phyloP scores from a whole-genome alignment of 2,329 filamentous ascomycete genomes.

The Verticillium klebahnii region DNA sequence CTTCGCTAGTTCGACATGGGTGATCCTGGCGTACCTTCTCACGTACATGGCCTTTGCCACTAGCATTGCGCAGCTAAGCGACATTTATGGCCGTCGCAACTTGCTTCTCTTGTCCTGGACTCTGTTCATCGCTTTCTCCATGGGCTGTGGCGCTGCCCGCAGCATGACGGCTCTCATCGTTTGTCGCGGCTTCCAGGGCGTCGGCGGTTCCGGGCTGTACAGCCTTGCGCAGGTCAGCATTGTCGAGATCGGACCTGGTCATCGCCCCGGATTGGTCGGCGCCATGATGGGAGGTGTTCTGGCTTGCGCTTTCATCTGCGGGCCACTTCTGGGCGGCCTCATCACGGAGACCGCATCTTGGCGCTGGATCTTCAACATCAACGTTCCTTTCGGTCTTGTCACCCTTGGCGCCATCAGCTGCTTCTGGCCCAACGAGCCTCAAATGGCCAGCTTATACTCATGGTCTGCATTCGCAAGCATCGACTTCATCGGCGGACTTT shows the following conservation, averaged over 20 bases:
- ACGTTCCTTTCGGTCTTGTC: constrained; percentile 47
- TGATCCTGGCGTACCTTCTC: constrained; percentile 50
- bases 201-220: constrained; percentile 59
- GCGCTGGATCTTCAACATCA: constrained; percentile 59
- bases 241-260: constrained; percentile 49
- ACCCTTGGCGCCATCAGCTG: constrained; percentile 42
- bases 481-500: constrained; percentile 46
- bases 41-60: constrained; percentile 57
- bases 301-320: constrained; percentile 53
- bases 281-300: constrained; percentile 52
- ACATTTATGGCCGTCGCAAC: constrained; percentile 52
- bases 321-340: constrained; percentile 52
- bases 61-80: constrained; percentile 53
- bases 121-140: constrained; percentile 50
- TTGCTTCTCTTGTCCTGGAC: constrained; percentile 47
- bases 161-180: constrained; percentile 50
- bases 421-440: constrained; percentile 35
- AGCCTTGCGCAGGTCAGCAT: constrained; percentile 54
- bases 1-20: constrained; percentile 49
- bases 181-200: constrained; percentile 54
- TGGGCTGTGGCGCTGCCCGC: constrained; percentile 46
- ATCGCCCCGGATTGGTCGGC: constrained; percentile 49
- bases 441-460: constrained; percentile 29
- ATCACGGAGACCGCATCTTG: constrained; percentile 50
- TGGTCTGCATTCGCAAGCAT: constrained; percentile 40